Base-by-base conservation (phyloP, 2,329 filamentous ascomycete genomes). In the Cordyceps farinosa region DNA sequence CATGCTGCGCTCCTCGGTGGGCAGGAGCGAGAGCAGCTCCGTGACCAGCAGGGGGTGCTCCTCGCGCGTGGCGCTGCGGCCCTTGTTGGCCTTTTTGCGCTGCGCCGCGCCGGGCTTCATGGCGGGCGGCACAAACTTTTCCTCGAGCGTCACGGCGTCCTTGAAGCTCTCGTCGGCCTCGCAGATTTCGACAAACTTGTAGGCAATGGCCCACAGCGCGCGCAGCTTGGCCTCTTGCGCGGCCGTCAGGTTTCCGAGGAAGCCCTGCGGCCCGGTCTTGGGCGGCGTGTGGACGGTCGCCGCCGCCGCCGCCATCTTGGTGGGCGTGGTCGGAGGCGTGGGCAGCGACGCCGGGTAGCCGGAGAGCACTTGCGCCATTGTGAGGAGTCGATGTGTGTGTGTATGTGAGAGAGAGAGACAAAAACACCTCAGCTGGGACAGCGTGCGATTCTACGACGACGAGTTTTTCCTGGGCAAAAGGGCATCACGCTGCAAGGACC, bases 151-250 rank as follows among this genome's bases (percentile, higher is more conserved):
- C 10, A 62, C 65, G 29, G 69, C 68, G 15, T 67, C 67, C 48
- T 69, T 67, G n/a, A 69, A 66, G 29, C 72, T 52, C 44, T 67
- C 44, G 53, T 67, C 65, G 27, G 65, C 58, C 58, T 69, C 58
- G 32, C 47, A 62, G 30, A 91, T 82, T 32, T 87, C 89, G 72
- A 90, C 91, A 40, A 95, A 82, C 65, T 89, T 87, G 67, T 93
- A 81, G 36, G 90, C 83, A 64, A 87, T 80, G 17, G 83, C 77
- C 92, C 92, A 97, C 68, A 97, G 83, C 73, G 93, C 89, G 71
- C 88, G 89, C 65, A 97, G 79, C 77, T 93, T 96, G 65, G 83
- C 83, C 70, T 96, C 90, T 76, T 97, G 86, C 65, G 96, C 90
- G 7, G 85, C 75, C 29, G 91, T 96, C 65, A 97, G 82, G 68